phyloP scores from a whole-genome alignment of 345 rosid genomes.

The Isatis tinctoria region DNA sequence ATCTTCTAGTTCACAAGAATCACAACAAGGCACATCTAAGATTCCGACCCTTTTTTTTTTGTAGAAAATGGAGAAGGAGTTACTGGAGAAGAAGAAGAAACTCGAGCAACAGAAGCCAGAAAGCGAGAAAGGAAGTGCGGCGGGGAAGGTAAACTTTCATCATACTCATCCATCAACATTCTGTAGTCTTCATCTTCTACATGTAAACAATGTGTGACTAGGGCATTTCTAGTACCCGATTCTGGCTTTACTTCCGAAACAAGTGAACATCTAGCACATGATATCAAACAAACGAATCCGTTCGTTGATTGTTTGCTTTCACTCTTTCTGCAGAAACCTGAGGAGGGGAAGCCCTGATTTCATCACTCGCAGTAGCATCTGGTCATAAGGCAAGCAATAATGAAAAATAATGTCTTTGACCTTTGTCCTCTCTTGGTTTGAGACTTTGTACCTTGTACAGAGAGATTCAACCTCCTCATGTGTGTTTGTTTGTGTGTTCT shows the following conservation, averaged over 20 bases:
- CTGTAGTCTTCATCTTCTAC: too few relatives aligned
- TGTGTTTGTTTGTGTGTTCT: slow-evolving; percentile 10
- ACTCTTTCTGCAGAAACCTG: slow-evolving; percentile 26
- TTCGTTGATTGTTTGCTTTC: slow-evolving; percentile 7
- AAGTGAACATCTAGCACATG: not conserved
- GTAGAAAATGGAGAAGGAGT: slow-evolving; percentile 91
- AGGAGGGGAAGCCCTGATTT: slow-evolving; percentile 19
- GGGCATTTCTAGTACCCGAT: not conserved
- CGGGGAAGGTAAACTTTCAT: slow-evolving; percentile 49
- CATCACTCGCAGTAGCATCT: not conserved
- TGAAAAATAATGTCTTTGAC: slow-evolving; percentile 15
- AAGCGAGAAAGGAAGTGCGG: slow-evolving; percentile 46
- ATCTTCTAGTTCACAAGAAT: not conserved
- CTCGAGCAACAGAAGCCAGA: slow-evolving; percentile 54
- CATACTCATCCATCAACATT: too few relatives aligned
- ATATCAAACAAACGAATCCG: not conserved
- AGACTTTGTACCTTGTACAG: not conserved
- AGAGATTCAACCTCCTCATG: not conserved
- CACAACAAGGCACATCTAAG: not conserved
- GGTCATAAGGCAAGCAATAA: slow-evolving; percentile 13
- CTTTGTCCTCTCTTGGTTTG: slow-evolving; percentile 11
- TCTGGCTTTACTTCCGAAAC: not conserved
- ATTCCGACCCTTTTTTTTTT: not conserved
- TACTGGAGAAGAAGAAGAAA: slow-evolving; percentile 57
- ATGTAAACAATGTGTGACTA: not conserved